Evolutionary conservation across 2,329 filamentous ascomycete species (phyloP).

Genomic region (Penicillium sp.): DNA sequence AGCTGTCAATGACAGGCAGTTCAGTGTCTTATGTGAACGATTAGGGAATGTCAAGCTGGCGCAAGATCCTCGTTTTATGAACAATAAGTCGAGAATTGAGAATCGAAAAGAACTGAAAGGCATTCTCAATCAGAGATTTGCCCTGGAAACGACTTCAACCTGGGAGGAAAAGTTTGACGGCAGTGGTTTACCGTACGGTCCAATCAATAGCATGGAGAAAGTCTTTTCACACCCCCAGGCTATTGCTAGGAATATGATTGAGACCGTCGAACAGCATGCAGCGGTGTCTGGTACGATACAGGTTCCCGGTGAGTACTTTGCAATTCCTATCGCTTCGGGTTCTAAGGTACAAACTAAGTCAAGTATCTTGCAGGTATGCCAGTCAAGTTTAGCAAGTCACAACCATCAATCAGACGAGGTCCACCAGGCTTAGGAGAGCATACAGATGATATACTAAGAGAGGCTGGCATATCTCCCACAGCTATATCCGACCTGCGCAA

Average conservation of each 20-base stretch:
- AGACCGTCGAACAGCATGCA: constrained; percentile 23
- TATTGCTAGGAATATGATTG: constrained; percentile 43
- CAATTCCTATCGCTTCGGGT: neutral
- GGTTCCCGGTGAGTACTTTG: constrained; percentile 29
- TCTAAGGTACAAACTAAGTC: neutral
- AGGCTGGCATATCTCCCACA: constrained; percentile 18
- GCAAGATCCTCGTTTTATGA: constrained; percentile 59
- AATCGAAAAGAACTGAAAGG: constrained; percentile 42
- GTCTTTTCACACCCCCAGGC: constrained; percentile 51
- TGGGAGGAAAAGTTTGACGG: constrained; percentile 47
- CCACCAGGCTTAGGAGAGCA: constrained; percentile 38
- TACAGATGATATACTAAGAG: constrained; percentile 28
- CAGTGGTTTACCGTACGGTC: constrained; percentile 49
- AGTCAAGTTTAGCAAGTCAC: constrained; percentile 25
- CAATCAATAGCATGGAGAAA: constrained; percentile 50
- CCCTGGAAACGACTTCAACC: constrained; percentile 41
- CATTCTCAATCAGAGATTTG: constrained; percentile 40
- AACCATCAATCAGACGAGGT: constrained; percentile 21
- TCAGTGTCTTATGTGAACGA: constrained; percentile 64
- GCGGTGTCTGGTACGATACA: constrained; percentile 28
- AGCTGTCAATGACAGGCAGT: constrained; percentile 72
- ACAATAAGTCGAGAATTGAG: constrained; percentile 65
- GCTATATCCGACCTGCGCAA: neutral
- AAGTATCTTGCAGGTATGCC: neutral
- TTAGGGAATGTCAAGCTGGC: constrained; percentile 63